Conservation (phyloP, 2,329 filamentous ascomycete species). For the Elsinoe necatrix region DNA sequence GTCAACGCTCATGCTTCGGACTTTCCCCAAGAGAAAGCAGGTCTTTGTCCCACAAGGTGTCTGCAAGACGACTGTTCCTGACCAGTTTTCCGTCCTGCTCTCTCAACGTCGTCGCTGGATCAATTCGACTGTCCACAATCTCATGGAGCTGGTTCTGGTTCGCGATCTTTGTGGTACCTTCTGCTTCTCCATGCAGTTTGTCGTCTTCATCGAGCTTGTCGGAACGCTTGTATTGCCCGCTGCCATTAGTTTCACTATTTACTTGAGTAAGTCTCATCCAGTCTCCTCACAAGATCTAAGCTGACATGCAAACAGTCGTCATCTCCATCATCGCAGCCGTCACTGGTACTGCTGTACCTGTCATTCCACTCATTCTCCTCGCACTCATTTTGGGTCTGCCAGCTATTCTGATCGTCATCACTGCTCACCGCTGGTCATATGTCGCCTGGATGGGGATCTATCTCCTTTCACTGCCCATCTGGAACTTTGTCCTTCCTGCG, state of each 20-base stretch:
- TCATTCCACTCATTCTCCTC: constrained; percentile 84
- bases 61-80: constrained; percentile 96
- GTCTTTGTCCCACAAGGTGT: constrained; percentile 97
- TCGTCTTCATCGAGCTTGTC: constrained; percentile 89
- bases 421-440: constrained; percentile 86
- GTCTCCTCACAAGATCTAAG: constrained; percentile 13
- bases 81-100: constrained; percentile 81
- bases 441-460: constrained; percentile 97
- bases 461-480: constrained; percentile 81
- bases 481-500: constrained; percentile 91
- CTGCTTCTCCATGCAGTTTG: constrained; percentile 99
- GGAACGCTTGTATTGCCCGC: constrained; percentile 92
- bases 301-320: constrained; percentile 52
- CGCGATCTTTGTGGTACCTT: constrained; percentile 96
- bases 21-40: constrained; percentile 97
- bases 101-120: constrained; percentile 97
- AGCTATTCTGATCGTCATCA: constrained; percentile 82
- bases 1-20: constrained; percentile 94
- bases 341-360: constrained; percentile 51
- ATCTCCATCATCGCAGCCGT: constrained; percentile 68
- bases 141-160: constrained; percentile 95
- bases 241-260: constrained; percentile 94
- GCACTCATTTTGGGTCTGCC: constrained; percentile 89
- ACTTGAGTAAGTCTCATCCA: constrained; percentile 62
- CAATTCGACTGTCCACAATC: constrained; percentile 96